Conservation (phyloP, 2,329 filamentous ascomycete species). For the Exophiala xenobiotica region DNA sequence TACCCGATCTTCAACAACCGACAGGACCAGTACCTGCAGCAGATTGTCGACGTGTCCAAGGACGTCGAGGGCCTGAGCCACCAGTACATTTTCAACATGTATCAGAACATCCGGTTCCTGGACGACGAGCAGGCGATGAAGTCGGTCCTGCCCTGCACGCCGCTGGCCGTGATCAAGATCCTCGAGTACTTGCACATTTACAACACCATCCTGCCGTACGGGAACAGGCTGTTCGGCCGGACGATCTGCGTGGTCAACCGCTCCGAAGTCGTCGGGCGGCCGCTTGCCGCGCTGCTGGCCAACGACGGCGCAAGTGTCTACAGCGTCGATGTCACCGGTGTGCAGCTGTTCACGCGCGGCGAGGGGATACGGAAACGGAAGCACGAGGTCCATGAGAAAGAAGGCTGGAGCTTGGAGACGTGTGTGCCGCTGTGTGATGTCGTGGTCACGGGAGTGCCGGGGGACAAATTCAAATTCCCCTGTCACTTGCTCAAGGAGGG, state of each 20-base stretch:
- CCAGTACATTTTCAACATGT: constrained; percentile 98
- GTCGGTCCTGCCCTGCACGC: constrained; percentile 92
- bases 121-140: constrained; percentile 80
- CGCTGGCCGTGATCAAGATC: constrained; percentile 94
- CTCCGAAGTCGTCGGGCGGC: constrained; percentile 91
- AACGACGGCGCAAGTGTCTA: constrained; percentile 97
- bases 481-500: constrained; percentile 80
- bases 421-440: constrained; percentile 88
- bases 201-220: constrained; percentile 88
- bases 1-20: constrained; percentile 92
- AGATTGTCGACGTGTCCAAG: constrained; percentile 84
- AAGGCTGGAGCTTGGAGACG: constrained; percentile 74
- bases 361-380: constrained; percentile 79
- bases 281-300: constrained; percentile 85
- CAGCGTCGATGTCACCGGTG: constrained; percentile 86
- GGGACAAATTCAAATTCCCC: constrained; percentile 85
- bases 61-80: constrained; percentile 95
- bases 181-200: constrained; percentile 94
- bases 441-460: constrained; percentile 88
- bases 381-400: constrained; percentile 83
- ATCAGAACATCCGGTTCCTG: constrained; percentile 94
- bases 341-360: constrained; percentile 89
- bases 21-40: constrained; percentile 93
- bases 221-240: constrained; percentile 88
- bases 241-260: constrained; percentile 96